A percentile compares a stretch with the other conserved stretches of the same genome.
phyloP scores from a whole-genome alignment of 805 yeast species.

The Saccharomyces eubayanus region DNA sequence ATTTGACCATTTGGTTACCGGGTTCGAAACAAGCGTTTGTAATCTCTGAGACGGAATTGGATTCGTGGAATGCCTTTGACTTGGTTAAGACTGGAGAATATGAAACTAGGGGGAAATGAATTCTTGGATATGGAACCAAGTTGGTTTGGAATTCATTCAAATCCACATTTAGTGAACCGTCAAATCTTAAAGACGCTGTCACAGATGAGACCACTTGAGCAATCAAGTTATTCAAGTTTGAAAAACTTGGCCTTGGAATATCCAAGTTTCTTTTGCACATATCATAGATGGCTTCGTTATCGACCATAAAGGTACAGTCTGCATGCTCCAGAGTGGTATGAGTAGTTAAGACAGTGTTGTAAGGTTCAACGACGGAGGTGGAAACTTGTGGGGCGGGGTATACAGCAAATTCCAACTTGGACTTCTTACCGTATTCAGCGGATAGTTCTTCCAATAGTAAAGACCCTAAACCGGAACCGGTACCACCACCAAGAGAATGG shows the following conservation, averaged over 20 bases:
- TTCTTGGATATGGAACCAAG: conserved; percentile 94
- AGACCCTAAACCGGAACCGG: conserved; percentile 94
- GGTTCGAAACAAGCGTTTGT: conserved; percentile 95
- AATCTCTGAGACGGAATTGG: conserved; percentile 87
- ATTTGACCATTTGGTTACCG: conserved; percentile 93
- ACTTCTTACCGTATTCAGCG: conserved; percentile 84
- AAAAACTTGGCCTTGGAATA: conserved; percentile 78
- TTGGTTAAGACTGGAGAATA: conserved; percentile 89
- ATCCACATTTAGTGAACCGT: conserved; percentile 90
- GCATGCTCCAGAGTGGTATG: conserved; percentile 94
- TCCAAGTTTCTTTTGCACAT: conserved; percentile 91
- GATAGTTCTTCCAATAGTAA: conserved; percentile 81
- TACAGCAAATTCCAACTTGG: conserved; percentile 90
- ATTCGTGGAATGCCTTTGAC: conserved; percentile 81
- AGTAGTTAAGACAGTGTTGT: conserved; percentile 89
- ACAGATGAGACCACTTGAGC: conserved; percentile 95
- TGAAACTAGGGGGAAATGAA: conserved; percentile 94
- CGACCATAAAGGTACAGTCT: conserved; percentile 96
- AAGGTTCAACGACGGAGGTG: conserved; percentile 92
- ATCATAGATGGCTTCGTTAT: conserved; percentile 93
- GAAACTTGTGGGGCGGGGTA: conserved; percentile 95
- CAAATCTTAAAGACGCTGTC: conserved; percentile 89
- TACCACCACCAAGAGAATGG: conserved; percentile 96
- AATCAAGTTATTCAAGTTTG: conserved; percentile 75
- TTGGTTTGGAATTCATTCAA: conserved; percentile 94